A percentile compares a stretch with the other conserved stretches of the same genome.
These are phyloP conservation scores for Yamadazyma buinensis DNA, from an alignment of 1,139 yeast genomes.

Conservation along the genomic window DNA sequence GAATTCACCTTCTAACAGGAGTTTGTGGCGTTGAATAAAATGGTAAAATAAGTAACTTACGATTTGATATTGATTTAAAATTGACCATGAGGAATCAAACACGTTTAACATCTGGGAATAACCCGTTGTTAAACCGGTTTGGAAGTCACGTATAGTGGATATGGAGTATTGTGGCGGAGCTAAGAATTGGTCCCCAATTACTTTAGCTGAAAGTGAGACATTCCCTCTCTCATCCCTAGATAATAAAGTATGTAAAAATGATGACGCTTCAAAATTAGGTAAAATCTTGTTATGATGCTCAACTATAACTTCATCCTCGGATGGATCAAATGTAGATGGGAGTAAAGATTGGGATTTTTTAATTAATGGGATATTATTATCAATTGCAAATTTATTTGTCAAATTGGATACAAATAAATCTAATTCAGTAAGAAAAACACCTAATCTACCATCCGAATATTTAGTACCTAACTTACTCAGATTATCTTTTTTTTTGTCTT, in stretches of 20 bases:
- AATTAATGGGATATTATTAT: slow-evolving; percentile 27
- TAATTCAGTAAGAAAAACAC: slow-evolving; percentile 26
- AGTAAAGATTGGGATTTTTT: slow-evolving; percentile 18
- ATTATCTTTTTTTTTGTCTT: background rate
- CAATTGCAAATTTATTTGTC: slow-evolving; percentile 22
- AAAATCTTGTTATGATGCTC: slow-evolving; percentile 35
- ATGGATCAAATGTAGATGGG: slow-evolving; percentile 11
- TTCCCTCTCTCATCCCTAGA: slow-evolving; percentile 34
- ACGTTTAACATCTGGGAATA: slow-evolving; percentile 22
- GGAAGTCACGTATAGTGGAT: slow-evolving; percentile 12
- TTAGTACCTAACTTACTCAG: background rate
- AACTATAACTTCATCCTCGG: slow-evolving; percentile 27
- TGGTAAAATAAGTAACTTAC: slow-evolving; percentile 21
- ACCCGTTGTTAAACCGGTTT: slow-evolving; percentile 30
- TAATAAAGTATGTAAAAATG: slow-evolving; percentile 33
- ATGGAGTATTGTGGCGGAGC: slow-evolving; percentile 13
- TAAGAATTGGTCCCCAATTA: slow-evolving; percentile 33
- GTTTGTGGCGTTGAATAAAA: slow-evolving; percentile 1
- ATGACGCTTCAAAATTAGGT: slow-evolving; percentile 32
- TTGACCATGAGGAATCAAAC: slow-evolving; percentile 20
- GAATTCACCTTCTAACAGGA: slow-evolving; percentile 5
- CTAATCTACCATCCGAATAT: slow-evolving; percentile 2
- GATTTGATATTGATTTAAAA: slow-evolving; percentile 40
- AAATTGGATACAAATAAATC: slow-evolving; percentile 24
- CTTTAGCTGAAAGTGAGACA: slow-evolving; percentile 31